Evolutionary conservation across 208 protist genomes (phyloP).

Genomic region (Lotmaria passim): DNA sequence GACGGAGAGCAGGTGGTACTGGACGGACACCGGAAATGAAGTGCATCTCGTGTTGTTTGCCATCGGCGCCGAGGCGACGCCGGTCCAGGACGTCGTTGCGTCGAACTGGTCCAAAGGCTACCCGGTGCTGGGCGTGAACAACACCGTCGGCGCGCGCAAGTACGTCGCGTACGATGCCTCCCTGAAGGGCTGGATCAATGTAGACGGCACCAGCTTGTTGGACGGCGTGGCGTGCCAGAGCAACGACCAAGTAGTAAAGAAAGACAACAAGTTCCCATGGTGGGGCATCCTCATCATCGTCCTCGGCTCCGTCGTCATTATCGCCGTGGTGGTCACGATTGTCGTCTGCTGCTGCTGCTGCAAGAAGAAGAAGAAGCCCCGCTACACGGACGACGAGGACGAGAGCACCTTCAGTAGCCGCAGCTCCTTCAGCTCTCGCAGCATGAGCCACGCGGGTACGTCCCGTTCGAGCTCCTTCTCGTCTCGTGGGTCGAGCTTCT

Average conservation of each 20-base stretch:
- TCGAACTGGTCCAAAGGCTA: constrained; percentile 12
- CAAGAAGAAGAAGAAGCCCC: background rate
- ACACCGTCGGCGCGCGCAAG: background rate
- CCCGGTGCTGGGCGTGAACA: constrained; percentile 4
- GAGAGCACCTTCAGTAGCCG: background rate
- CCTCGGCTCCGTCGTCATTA: constrained; percentile 11
- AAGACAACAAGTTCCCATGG: constrained; percentile 3
- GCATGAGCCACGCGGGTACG: background rate
- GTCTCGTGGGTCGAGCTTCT: background rate
- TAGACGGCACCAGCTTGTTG: constrained; percentile 1
- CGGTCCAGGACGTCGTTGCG: background rate
- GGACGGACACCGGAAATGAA: background rate
- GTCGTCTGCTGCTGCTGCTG: constrained; percentile 15
- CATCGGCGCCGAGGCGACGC: background rate
- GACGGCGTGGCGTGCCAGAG: constrained; percentile 23
- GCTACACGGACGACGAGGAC: background rate
- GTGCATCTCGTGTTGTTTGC: background rate
- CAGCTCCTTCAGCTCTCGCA: constrained; percentile 16
- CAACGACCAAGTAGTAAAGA: background rate
- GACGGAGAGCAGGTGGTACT: background rate
- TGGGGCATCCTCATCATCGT: constrained; percentile 24
- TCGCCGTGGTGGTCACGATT: constrained; percentile 7
- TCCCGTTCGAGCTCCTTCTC: background rate
- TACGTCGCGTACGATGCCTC: constrained; percentile 22
- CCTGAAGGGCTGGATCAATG: constrained; percentile 14